These are phyloP conservation scores for Aspergillus hiratsukae DNA, from an alignment of 2,329 filamentous ascomycete genomes.

Conservation along the genomic window DNA sequence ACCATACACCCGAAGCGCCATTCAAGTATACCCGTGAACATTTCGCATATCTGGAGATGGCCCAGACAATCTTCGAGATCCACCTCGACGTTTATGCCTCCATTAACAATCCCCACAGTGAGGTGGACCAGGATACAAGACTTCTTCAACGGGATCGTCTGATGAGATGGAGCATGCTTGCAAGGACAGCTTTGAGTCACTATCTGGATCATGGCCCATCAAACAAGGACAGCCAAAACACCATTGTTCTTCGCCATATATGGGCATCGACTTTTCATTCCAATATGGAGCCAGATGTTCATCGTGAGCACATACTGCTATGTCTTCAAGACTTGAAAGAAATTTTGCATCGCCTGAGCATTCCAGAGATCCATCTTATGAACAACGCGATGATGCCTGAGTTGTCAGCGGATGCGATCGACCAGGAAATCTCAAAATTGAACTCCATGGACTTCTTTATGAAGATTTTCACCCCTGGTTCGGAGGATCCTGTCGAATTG, in stretches of 20 bases:
- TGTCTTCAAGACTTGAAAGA: slow-evolving; percentile 61
- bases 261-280: slow-evolving; percentile 63
- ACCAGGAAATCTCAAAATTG: slow-evolving; percentile 84
- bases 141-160: slow-evolving; percentile 55
- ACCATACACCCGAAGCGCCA: slow-evolving; percentile 7
- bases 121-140: slow-evolving; percentile 50
- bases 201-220: slow-evolving; percentile 31
- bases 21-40: slow-evolving; percentile 30
- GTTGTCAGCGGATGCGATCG: slow-evolving; percentile 75
- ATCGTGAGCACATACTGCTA: slow-evolving; percentile 56
- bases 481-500: slow-evolving; percentile 72
- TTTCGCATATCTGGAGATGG: slow-evolving; percentile 46
- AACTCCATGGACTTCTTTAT: slow-evolving; percentile 97
- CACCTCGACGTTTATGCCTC: slow-evolving; percentile 62
- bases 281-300: slow-evolving; percentile 52
- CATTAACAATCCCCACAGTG: slow-evolving; percentile 58
- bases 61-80: slow-evolving; percentile 61
- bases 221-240: slow-evolving; percentile 28
- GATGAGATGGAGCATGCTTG: slow-evolving; percentile 56
- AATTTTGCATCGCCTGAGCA: slow-evolving; percentile 46
- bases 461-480: slow-evolving; percentile 78
- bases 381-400: slow-evolving; percentile 90
- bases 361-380: slow-evolving; percentile 56
- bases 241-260: slow-evolving; percentile 56
- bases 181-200: slow-evolving; percentile 50